These are phyloP conservation scores for Torulaspora maleeae DNA, from an alignment of 805 yeast species.

Conservation along the genomic window DNA sequence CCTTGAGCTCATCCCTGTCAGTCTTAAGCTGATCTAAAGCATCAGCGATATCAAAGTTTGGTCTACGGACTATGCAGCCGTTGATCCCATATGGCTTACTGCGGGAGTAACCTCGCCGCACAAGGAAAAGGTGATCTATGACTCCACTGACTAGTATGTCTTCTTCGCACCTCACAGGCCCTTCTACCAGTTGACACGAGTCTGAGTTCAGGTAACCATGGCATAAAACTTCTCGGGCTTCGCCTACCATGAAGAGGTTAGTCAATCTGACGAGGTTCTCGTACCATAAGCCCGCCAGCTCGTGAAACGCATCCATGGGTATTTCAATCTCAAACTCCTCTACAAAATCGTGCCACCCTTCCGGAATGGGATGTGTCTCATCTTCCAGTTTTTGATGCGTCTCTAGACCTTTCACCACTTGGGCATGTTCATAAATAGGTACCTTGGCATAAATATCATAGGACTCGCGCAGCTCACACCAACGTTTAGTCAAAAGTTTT, in stretches of 20 bases:
- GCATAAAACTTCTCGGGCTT: slow-evolving; percentile 59
- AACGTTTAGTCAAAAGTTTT: slow-evolving; percentile 49
- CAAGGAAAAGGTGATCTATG: slow-evolving; percentile 47
- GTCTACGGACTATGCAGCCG: slow-evolving; percentile 4
- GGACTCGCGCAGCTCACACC: slow-evolving; percentile 64
- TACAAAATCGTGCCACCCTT: slow-evolving; percentile 14
- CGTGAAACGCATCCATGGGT: slow-evolving; percentile 25
- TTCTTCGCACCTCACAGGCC: slow-evolving; percentile 16
- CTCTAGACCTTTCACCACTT: slow-evolving; percentile 45
- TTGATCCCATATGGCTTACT: not conserved
- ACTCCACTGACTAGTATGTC: slow-evolving; percentile 57
- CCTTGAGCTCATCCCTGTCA: slow-evolving; percentile 1
- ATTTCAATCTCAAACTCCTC: slow-evolving; percentile 19
- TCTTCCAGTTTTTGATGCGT: slow-evolving; percentile 48
- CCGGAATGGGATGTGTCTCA: slow-evolving; percentile 39
- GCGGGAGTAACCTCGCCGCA: not conserved
- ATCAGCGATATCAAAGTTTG: slow-evolving; percentile 7
- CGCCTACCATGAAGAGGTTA: slow-evolving; percentile 43
- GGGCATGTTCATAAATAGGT: slow-evolving; percentile 34
- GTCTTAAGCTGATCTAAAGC: slow-evolving; percentile 20
- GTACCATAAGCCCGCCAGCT: slow-evolving; percentile 37
- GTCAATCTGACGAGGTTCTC: slow-evolving; percentile 42
- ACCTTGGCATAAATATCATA: slow-evolving; percentile 50
- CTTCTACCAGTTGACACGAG: slow-evolving; percentile 11
- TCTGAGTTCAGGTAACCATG: slow-evolving; percentile 45